Evolutionary conservation across 2,329 filamentous ascomycete species (phyloP).

Genomic region (Ilyonectria robusta): DNA sequence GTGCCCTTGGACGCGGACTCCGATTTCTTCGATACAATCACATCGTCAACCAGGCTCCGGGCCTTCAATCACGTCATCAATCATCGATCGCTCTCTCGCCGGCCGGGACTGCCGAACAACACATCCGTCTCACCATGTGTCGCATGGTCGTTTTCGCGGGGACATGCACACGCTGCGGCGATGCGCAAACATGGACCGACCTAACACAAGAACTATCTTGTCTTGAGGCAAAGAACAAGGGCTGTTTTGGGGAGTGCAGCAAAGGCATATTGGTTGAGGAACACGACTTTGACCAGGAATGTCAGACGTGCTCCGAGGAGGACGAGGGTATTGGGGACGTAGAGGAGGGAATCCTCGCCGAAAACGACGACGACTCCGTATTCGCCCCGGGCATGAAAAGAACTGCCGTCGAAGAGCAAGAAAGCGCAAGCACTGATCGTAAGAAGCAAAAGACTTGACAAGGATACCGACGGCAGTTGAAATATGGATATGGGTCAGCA

Average conservation of each 20-base stretch:
- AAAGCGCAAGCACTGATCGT: slow-evolving; percentile 31
- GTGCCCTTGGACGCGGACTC: not conserved
- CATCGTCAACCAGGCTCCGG: not conserved
- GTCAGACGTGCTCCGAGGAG: slow-evolving; percentile 59
- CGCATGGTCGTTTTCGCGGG: slow-evolving; percentile 62
- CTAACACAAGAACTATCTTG: slow-evolving; percentile 63
- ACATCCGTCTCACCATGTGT: slow-evolving; percentile 56
- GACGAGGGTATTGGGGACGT: slow-evolving; percentile 60
- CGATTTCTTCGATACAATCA: not conserved
- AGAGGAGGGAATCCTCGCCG: slow-evolving; percentile 45
- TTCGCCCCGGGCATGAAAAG: slow-evolving; percentile 37
- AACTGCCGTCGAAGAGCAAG: slow-evolving; percentile 39
- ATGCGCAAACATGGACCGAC: slow-evolving; percentile 59
- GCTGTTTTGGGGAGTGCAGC: slow-evolving; percentile 60
- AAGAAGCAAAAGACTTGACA: slow-evolving; percentile 53
- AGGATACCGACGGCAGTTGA: not conserved
- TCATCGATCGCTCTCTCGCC: slow-evolving; percentile 9
- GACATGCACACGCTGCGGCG: slow-evolving; percentile 59
- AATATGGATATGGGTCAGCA: slow-evolving; percentile 6
- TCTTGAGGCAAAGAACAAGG: slow-evolving; percentile 65
- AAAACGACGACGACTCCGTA: slow-evolving; percentile 10
- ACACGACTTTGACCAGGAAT: slow-evolving; percentile 64
- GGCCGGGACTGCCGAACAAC: slow-evolving; percentile 11
- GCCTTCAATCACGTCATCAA: not conserved
- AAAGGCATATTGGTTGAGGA: slow-evolving; percentile 58